phyloP scores from a whole-genome alignment of 768 basidiomycete species.

The Podaxis sp. region DNA sequence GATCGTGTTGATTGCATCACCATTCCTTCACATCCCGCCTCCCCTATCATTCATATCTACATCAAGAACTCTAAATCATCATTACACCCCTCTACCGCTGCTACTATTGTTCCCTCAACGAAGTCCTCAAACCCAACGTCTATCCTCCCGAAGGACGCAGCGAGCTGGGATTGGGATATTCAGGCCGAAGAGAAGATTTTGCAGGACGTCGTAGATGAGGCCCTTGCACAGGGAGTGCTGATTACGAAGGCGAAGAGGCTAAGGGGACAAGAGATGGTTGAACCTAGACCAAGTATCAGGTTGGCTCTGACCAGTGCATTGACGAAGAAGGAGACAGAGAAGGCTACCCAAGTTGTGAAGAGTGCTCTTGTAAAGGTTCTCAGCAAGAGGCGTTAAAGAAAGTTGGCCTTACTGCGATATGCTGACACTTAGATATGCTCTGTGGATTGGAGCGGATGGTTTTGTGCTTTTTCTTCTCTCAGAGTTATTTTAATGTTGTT shows the following conservation, averaged over 20 bases:
- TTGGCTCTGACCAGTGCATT: slow-evolving; percentile 79
- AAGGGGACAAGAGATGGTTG: slow-evolving; percentile 79
- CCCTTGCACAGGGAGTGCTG: slow-evolving; percentile 77
- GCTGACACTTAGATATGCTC: not conserved
- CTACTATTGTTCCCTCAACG: slow-evolving; percentile 18
- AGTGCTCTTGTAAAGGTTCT: slow-evolving; percentile 74
- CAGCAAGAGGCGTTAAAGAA: slow-evolving; percentile 48
- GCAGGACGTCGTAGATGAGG: slow-evolving; percentile 93
- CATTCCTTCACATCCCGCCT: slow-evolving; percentile 83
- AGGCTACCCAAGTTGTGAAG: slow-evolving; percentile 76
- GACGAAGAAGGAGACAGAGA: slow-evolving; percentile 90
- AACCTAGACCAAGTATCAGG: slow-evolving; percentile 81
- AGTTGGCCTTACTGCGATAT: not conserved
- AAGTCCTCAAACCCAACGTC: slow-evolving; percentile 13
- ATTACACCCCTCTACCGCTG: slow-evolving; percentile 26
- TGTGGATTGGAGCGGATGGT: not conserved
- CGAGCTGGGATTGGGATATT: slow-evolving; percentile 54
- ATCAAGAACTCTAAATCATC: slow-evolving; percentile 39
- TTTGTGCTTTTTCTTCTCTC: not conserved
- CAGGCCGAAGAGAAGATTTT: slow-evolving; percentile 75
- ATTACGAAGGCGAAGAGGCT: slow-evolving; percentile 83
- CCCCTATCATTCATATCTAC: slow-evolving; percentile 86
- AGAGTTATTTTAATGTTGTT: not conserved
- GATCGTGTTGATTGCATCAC: slow-evolving; percentile 80
- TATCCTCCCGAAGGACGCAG: slow-evolving; percentile 35